phyloP scores from a whole-genome alignment of 176 grass and related monocot genomes.

The Triticum timopheevii region DNA sequence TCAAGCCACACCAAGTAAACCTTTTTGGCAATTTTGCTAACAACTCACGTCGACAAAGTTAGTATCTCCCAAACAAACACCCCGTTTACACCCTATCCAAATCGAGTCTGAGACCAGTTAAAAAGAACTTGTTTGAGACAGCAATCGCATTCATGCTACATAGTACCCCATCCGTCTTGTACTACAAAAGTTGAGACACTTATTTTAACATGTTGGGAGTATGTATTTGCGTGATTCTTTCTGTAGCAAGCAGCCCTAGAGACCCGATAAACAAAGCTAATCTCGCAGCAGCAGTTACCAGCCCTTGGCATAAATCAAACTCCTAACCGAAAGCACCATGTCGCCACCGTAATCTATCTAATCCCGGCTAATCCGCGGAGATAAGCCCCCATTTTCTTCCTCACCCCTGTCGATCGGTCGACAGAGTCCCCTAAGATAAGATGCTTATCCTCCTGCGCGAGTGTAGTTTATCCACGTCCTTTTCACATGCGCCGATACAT shows the following conservation, averaged over 20 bases:
- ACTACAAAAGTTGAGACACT: too few species aligned
- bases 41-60: too few species aligned
- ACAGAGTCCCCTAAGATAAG: neutral
- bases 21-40: too few species aligned
- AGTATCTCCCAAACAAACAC: too few species aligned
- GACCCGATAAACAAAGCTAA: slow-evolving; percentile 35
- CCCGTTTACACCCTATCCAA: too few species aligned
- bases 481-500: slow-evolving; percentile 28
- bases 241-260: neutral
- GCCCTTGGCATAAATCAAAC: neutral
- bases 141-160: too few species aligned
- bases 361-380: slow-evolving; percentile 29
- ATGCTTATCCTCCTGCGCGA: slow-evolving; percentile 15
- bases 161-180: too few species aligned
- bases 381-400: slow-evolving; percentile 27
- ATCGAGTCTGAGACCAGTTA: too few species aligned
- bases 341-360: slow-evolving; percentile 17
- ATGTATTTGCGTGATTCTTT: too few species aligned
- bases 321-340: slow-evolving; percentile 9
- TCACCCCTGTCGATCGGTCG: neutral
- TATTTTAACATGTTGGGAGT: too few species aligned
- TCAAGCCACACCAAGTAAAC: too few species aligned
- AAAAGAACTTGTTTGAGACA: too few species aligned
- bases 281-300: slow-evolving; percentile 3
- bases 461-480: slow-evolving; percentile 29